Conservation (phyloP, 306 rosid genomes). For the Fragaria ananassa region DNA sequence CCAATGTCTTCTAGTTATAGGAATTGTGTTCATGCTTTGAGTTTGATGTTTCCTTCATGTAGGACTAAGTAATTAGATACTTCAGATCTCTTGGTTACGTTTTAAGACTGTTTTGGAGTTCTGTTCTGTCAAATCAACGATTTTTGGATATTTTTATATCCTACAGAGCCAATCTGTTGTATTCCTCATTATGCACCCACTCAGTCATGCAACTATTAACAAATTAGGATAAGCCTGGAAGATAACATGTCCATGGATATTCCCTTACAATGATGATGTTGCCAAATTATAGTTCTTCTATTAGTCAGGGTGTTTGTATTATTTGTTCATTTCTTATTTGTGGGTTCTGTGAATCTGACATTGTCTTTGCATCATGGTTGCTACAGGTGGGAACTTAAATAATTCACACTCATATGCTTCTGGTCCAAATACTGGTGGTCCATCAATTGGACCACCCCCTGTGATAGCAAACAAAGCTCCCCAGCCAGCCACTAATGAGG, state of each 20-base stretch:
- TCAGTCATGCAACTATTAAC: neutral
- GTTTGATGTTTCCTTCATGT: neutral
- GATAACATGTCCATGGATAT: neutral
- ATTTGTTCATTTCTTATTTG: conserved; percentile 1
- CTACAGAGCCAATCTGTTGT: neutral
- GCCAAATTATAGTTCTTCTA: neutral
- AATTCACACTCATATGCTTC: conserved; percentile 94
- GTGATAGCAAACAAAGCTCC: conserved; percentile 85
- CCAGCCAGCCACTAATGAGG: conserved; percentile 90
- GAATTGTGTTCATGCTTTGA: conserved; percentile 1
- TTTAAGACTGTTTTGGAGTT: neutral
- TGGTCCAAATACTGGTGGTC: conserved; percentile 98
- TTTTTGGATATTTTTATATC: neutral
- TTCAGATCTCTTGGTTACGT: neutral
- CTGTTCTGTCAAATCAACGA: neutral
- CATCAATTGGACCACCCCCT: conserved; percentile 99
- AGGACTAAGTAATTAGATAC: neutral
- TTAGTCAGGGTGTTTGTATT: neutral
- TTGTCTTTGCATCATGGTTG: conserved; percentile 17
- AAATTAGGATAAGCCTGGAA: neutral
- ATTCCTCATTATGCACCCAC: neutral
- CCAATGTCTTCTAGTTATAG: neutral
- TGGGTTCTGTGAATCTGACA: conserved; percentile 18
- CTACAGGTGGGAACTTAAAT: conserved; percentile 49
- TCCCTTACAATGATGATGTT: neutral